Percentiles rank a stretch among this genome's conserved stretches.
Evolutionary conservation across 2,329 filamentous ascomycete genomes (phyloP).

Genomic region (Anisogramma anomala): DNA sequence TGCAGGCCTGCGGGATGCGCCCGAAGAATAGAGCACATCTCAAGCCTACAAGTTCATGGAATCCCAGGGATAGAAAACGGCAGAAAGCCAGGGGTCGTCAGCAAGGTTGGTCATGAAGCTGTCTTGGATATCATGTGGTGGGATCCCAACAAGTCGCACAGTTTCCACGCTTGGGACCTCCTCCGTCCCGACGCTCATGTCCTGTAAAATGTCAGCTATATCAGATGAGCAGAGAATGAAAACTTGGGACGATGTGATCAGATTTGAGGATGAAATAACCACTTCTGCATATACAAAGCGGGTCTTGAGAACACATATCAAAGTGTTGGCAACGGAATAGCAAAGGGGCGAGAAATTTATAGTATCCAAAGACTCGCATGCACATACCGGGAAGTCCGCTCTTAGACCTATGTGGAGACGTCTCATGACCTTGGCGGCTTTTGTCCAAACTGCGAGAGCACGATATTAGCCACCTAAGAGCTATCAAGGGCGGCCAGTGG

Average conservation of each 20-base stretch:
- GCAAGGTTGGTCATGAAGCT: conserved; percentile 5
- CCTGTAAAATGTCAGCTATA: not conserved
- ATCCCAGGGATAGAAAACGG: conserved; percentile 13
- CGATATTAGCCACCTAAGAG: not conserved
- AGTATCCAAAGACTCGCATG: not conserved
- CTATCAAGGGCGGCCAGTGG: not conserved
- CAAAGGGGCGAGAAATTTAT: not conserved
- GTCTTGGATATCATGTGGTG: conserved; percentile 4
- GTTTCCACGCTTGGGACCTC: not conserved
- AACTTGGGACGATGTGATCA: too few species aligned
- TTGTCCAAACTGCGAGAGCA: not conserved
- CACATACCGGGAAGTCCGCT: conserved; percentile 2
- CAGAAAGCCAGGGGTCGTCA: conserved; percentile 13
- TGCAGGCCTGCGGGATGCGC: too few species aligned
- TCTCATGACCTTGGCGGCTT: not conserved
- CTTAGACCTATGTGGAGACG: conserved; percentile 1
- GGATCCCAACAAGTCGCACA: conserved; percentile 2
- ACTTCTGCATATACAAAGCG: too few species aligned
- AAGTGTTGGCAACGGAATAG: not conserved
- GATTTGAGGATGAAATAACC: too few species aligned
- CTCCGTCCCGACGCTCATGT: not conserved
- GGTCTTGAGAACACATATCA: too few species aligned
- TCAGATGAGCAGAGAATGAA: too few species aligned
- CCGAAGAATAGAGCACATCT: too few species aligned
- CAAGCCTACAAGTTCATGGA: conserved; percentile 12